phyloP scores from a whole-genome alignment of 179 eudicot genomes.

The Drosera spatulata region DNA sequence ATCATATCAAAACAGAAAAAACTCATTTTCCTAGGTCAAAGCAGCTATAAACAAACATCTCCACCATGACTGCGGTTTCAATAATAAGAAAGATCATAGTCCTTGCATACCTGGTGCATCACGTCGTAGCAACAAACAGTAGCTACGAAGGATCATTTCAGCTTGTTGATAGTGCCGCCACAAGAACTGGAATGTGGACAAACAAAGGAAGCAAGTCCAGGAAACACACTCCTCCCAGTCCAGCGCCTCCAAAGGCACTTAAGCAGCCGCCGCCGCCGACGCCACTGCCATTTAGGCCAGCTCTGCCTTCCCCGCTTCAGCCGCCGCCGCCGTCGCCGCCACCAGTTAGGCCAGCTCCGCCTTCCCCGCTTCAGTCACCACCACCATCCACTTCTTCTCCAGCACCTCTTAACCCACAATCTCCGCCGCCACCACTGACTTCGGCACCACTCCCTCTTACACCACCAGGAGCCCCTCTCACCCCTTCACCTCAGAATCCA shows the following conservation, averaged over 20 bases:
- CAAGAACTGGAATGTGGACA: neutral
- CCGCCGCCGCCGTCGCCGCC: too few relatives aligned
- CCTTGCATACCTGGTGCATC: conserved; percentile 4
- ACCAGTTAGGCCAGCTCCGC: conserved; percentile 14
- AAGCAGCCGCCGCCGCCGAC: too few relatives aligned
- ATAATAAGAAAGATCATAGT: conserved; percentile 11
- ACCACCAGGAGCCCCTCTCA: conserved; percentile 1
- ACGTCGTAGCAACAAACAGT: neutral
- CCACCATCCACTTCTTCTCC: neutral
- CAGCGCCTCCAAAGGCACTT: too few relatives aligned
- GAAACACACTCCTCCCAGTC: neutral
- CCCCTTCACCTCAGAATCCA: conserved; percentile 2
- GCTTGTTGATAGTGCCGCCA: neutral
- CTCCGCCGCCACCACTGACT: neutral
- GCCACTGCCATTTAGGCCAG: too few relatives aligned
- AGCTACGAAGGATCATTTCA: neutral
- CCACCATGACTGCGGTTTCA: conserved; percentile 3
- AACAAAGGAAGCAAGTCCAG: neutral
- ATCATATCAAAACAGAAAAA: too few relatives aligned
- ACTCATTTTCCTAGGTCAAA: too few relatives aligned
- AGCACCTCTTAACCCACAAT: too few relatives aligned
- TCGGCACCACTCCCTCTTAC: conserved; percentile 1
- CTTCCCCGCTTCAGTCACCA: neutral
- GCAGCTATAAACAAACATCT: neutral
- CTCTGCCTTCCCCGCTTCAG: conserved; percentile 3